Base-by-base conservation (phyloP, 169 alveolate genomes). In the Cryptosporidium sp. region DNA sequence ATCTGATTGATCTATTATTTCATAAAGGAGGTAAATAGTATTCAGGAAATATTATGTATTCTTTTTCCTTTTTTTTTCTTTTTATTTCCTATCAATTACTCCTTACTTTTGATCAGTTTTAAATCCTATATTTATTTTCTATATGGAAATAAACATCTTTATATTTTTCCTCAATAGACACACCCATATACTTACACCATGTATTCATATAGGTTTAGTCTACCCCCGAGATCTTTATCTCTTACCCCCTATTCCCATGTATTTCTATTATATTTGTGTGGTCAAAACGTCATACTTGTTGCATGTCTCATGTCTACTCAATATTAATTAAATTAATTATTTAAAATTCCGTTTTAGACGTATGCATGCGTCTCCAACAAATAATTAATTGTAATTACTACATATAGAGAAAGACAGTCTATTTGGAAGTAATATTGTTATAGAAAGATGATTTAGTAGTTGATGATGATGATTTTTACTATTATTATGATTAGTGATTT, bases 201-300 rank as follows among this genome's bases (percentile, higher is more conserved):
- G 44, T 73, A 12, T 73, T 56, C 70, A 73, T 56, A 73, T 73
- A 60, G 37, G 44, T 73, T 73, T 73, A 73, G 86, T 73, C 86
- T 73, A 70, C 70, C 85, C 85, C 58, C 62, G 48, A 31, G 31
- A 56, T 35, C 52, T 42, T 33, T 31, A 42, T 18, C 58, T 73
- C 70, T 73, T 60, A 39, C 70, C 70, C 52, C 69, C 68, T 73
- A 73, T 35, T 52, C 39, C 86, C 86, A 73, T 73, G 86, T 60
- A 60, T 73, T 73, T 73, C 53, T 73, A 9, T 71, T 16, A 48
- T 56, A 56, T 73, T 73, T 73, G 86, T 73, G 86, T 73, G 86
- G 86, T 73, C 86, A 73, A 73, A 73, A 73, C 86, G 86, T 73
- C 86, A 73, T 73, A 73, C 86, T 73, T 56, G 56, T 33, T 73